phyloP scores from a whole-genome alignment of 495 filamentous ascomycete species.

The Sordaria brevicollis region DNA sequence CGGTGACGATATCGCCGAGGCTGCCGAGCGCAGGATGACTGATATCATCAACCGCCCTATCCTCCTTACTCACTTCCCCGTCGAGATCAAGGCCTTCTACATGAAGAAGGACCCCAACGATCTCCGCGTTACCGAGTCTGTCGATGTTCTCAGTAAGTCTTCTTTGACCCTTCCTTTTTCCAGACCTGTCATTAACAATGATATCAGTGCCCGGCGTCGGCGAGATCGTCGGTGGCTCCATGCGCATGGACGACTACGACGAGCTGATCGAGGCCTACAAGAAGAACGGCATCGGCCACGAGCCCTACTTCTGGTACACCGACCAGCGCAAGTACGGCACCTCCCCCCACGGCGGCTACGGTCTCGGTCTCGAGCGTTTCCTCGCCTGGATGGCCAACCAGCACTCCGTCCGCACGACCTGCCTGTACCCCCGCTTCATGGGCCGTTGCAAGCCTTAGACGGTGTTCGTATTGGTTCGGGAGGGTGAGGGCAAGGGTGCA shows the following conservation, averaged over 20 bases:
- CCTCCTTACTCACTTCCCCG: conserved; percentile 94
- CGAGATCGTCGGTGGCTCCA: conserved; percentile 93
- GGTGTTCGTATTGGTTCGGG: not conserved
- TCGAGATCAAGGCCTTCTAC: conserved; percentile 98
- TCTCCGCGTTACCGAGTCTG: conserved; percentile 85
- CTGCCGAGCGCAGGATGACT: conserved; percentile 93
- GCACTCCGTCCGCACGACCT: conserved; percentile 82
- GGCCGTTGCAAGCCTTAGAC: conserved; percentile 81
- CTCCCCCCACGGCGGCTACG: conserved; percentile 90
- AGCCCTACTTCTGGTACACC: conserved; percentile 97
- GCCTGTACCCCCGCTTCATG: conserved; percentile 88
- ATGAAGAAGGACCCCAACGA: conserved; percentile 89
- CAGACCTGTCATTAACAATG: not conserved
- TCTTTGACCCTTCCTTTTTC: not conserved
- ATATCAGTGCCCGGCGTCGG: conserved; percentile 54
- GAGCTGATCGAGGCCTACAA: conserved; percentile 85
- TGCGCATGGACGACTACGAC: conserved; percentile 92
- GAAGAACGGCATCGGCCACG: conserved; percentile 72
- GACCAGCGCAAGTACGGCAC: conserved; percentile 98
- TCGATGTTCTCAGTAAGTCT: conserved; percentile 62
- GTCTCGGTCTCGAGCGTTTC: conserved; percentile 90
- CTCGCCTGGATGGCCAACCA: conserved; percentile 91
- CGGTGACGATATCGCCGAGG: conserved; percentile 97
- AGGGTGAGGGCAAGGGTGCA: not conserved
- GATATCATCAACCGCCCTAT: conserved; percentile 92